Conservation (phyloP, 1,284 basidiomycete species). For the Paramarasmius palmivorus region DNA sequence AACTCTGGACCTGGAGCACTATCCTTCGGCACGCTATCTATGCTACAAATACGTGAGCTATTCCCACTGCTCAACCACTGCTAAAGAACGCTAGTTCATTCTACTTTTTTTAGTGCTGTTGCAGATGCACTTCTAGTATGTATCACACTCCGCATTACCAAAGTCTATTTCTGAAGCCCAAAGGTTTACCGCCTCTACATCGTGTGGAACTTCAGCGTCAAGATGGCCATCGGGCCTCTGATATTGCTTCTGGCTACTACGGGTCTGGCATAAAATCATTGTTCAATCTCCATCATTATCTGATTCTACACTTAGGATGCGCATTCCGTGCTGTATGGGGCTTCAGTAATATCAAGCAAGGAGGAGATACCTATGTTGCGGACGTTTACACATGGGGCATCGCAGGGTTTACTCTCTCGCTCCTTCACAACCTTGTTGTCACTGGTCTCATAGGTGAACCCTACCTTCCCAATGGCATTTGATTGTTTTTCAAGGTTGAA, state of each 20-base stretch:
- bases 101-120: not conserved
- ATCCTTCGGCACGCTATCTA: constrained; percentile 14
- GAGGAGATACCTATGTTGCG: constrained; percentile 9
- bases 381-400: constrained; percentile 12
- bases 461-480: too few species aligned
- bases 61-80: not conserved
- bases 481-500: too few species aligned
- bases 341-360: constrained; percentile 7
- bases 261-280: not conserved
- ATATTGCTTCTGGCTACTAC: constrained; percentile 9
- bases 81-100: too few species aligned
- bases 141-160: not conserved
- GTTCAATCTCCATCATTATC: not conserved
- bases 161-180: not conserved
- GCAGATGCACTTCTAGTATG: not conserved
- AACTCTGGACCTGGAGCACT: constrained; percentile 11
- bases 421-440: constrained; percentile 9
- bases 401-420: constrained; percentile 11
- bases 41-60: constrained; percentile 11
- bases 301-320: constrained; percentile 1
- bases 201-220: constrained; percentile 3
- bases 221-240: constrained; percentile 1
- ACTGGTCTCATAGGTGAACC: constrained; percentile 12
- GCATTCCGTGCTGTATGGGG: constrained; percentile 15
- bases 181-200: constrained; percentile 9